A percentile compares a stretch with the other conserved stretches of the same genome.
Conservation (phyloP, 2,329 filamentous ascomycete genomes). For the Fusarium cicatricum region DNA sequence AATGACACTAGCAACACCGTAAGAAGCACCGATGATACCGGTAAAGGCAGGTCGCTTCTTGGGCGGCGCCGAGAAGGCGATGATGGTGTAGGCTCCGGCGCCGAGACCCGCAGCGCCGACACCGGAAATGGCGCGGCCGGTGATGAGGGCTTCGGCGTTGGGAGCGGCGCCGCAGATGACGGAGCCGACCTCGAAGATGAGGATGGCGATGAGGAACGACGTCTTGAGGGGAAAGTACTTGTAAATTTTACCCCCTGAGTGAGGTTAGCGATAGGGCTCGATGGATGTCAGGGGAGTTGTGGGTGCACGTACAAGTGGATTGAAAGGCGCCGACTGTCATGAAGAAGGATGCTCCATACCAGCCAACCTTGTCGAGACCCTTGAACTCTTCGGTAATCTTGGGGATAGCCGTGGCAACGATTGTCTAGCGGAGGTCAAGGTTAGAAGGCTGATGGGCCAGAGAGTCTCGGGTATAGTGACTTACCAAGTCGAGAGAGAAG, state of each 20-base stretch:
- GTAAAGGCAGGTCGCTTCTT: slow-evolving; percentile 48
- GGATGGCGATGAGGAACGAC: slow-evolving; percentile 57
- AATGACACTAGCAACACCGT: slow-evolving; percentile 48
- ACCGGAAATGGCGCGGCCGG: slow-evolving; percentile 59
- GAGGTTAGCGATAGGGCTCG: slow-evolving; percentile 30
- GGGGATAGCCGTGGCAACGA: slow-evolving; percentile 65
- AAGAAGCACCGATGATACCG: slow-evolving; percentile 50
- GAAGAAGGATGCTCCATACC: slow-evolving; percentile 67
- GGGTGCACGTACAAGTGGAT: slow-evolving; percentile 49
- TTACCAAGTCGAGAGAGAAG: slow-evolving; percentile 57
- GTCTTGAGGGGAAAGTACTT: slow-evolving; percentile 62
- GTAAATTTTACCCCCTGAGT: slow-evolving; percentile 55
- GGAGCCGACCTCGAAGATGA: slow-evolving; percentile 63
- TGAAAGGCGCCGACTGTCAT: slow-evolving; percentile 57
- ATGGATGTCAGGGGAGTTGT: slow-evolving; percentile 10
- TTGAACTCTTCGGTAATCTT: slow-evolving; percentile 63
- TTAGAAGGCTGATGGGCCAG: slow-evolving; percentile 3
- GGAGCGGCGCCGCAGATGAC: slow-evolving; percentile 59
- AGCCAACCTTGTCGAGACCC: slow-evolving; percentile 61
- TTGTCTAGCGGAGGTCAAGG: slow-evolving; percentile 50
- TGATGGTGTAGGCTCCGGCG: slow-evolving; percentile 59
- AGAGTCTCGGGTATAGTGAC: slow-evolving; percentile 17
- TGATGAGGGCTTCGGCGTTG: slow-evolving; percentile 58
- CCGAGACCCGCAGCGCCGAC: slow-evolving; percentile 59
- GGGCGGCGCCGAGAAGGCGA: slow-evolving; percentile 53